These are phyloP conservation scores for Apiospora pterosperma DNA, from an alignment of 2,329 filamentous ascomycete genomes.

Conservation along the genomic window DNA sequence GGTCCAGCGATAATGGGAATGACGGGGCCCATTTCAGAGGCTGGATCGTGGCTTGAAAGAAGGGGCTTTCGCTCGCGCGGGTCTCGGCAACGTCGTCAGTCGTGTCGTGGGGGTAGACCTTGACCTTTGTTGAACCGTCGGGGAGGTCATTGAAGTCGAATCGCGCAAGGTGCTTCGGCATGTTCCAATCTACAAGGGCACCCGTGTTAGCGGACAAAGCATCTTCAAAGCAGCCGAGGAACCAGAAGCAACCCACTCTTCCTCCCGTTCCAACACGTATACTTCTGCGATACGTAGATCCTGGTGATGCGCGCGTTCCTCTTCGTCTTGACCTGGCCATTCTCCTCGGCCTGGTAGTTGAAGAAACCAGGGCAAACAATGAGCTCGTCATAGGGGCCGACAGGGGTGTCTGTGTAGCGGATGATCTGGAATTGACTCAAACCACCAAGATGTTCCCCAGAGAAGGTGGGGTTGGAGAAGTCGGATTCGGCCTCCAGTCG, in stretches of 20 bases:
- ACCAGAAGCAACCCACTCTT: constrained; percentile 33
- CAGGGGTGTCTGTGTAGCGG: constrained; percentile 46
- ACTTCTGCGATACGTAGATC: constrained; percentile 51
- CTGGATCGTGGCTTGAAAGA: constrained; percentile 45
- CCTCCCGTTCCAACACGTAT: constrained; percentile 50
- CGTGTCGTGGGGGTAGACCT: constrained; percentile 43
- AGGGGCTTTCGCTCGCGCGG: constrained; percentile 30
- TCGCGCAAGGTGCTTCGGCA: constrained; percentile 51
- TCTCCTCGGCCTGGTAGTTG: constrained; percentile 34
- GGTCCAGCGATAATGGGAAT: constrained; percentile 40
- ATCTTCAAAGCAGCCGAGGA: neutral
- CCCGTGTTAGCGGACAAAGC: neutral
- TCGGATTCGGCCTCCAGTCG: constrained; percentile 41
- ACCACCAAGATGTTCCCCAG: constrained; percentile 39
- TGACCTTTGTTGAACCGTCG: constrained; percentile 34
- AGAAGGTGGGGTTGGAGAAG: constrained; percentile 30
- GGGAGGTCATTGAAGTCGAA: constrained; percentile 42
- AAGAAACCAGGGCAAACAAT: constrained; percentile 45
- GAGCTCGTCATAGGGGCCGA: constrained; percentile 53
- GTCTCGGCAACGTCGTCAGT: constrained; percentile 27
- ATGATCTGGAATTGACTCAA: constrained; percentile 48
- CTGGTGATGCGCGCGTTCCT: constrained; percentile 44
- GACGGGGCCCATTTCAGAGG: constrained; percentile 36
- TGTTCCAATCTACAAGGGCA: constrained; percentile 45
- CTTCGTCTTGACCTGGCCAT: constrained; percentile 27